phyloP scores from a whole-genome alignment of 306 rosid species.

The Lathyrus aphaca region DNA sequence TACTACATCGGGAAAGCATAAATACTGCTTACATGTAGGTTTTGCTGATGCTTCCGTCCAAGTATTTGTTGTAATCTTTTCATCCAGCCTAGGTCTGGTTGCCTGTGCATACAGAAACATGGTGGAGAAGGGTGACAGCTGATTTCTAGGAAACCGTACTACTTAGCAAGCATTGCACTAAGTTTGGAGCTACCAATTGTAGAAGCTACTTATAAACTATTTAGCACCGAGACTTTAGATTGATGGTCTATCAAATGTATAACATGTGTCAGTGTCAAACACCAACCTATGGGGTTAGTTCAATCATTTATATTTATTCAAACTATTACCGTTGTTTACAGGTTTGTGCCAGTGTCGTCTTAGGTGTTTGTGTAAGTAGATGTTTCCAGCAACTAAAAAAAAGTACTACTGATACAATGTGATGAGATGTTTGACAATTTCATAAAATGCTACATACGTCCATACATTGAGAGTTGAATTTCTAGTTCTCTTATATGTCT shows the following conservation, averaged over 20 bases:
- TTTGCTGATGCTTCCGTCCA: slow-evolving; percentile 89
- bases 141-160: slow-evolving; percentile 25
- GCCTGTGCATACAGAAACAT: slow-evolving; percentile 56
- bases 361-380: neutral
- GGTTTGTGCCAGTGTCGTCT: neutral
- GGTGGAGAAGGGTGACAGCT: slow-evolving; percentile 25
- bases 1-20: slow-evolving; percentile 12
- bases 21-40: slow-evolving; percentile 72
- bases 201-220: neutral
- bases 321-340: neutral
- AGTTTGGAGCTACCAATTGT: slow-evolving; percentile 16
- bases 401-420: slow-evolving; percentile 13
- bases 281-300: neutral
- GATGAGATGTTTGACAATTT: neutral
- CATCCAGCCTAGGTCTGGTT: slow-evolving; percentile 96
- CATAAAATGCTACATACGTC: slow-evolving; percentile 13
- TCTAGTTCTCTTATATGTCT: slow-evolving; percentile 14
- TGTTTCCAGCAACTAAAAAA: slow-evolving; percentile 13
- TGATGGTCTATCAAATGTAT: neutral
- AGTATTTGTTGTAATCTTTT: slow-evolving; percentile 89
- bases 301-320: neutral
- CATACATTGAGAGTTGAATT: slow-evolving; percentile 4
- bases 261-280: neutral
- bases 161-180: slow-evolving; percentile 15
- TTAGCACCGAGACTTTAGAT: neutral